Conservation (phyloP, 1,139 yeast species). For the Wickerhamomyces sp. region DNA sequence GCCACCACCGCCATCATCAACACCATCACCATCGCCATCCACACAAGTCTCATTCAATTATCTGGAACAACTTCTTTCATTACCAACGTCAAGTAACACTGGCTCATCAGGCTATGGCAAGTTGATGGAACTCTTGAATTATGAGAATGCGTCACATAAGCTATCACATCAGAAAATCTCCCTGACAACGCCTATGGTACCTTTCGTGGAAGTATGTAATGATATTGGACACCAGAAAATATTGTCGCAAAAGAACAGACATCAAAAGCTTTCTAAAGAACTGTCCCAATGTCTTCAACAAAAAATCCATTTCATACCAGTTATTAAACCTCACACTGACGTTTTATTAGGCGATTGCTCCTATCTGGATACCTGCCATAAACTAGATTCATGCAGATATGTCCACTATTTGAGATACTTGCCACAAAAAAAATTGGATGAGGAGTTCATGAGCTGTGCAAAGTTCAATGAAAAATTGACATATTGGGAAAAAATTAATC, state of each 20-base stretch:
- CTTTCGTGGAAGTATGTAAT: conserved; percentile 52
- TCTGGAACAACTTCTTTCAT: conserved; percentile 6
- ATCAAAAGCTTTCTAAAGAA: conserved; percentile 24
- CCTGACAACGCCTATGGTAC: conserved; percentile 33
- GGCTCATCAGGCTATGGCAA: conserved; percentile 7
- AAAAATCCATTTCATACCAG: conserved; percentile 61
- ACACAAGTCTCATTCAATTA: conserved; percentile 2
- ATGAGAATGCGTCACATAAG: conserved; percentile 23
- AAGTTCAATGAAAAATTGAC: conserved; percentile 27
- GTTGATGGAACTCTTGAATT: conserved; percentile 18
- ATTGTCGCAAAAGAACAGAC: conserved; percentile 23
- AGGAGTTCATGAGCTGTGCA: conserved; percentile 18
- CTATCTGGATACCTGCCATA: conserved; percentile 89
- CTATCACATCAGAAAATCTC: conserved; percentile 41
- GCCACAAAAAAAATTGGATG: conserved; percentile 32
- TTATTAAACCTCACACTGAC: conserved; percentile 59
- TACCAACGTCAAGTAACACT: conserved; percentile 6
- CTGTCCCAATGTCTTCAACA: conserved; percentile 37
- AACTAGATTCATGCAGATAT: conserved; percentile 73
- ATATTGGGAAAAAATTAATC: conserved; percentile 30
- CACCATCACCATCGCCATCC: too few species aligned
- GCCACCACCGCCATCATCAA: not conserved
- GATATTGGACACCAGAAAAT: conserved; percentile 38
- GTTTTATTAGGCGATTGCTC: conserved; percentile 83
- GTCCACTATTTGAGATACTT: conserved; percentile 68